phyloP scores from a whole-genome alignment of 805 yeast species.

The Metschnikowia vanudenii region DNA sequence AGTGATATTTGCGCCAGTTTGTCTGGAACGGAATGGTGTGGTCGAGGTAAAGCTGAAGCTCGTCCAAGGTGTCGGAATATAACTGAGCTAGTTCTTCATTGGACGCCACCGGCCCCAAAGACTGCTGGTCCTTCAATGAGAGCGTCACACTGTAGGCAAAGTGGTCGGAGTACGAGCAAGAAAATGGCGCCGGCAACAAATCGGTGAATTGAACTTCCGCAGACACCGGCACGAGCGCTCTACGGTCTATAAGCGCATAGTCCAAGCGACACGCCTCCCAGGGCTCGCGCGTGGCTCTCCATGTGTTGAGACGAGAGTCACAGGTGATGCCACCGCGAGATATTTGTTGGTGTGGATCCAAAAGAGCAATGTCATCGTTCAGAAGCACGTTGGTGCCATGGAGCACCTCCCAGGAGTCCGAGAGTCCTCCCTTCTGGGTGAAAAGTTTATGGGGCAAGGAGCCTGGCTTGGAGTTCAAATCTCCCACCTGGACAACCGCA shows the following conservation, averaged over 20 bases:
- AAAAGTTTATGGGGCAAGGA: constrained; percentile 77
- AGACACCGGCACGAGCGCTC: constrained; percentile 49
- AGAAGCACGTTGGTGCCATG: constrained; percentile 41
- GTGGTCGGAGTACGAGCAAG: constrained; percentile 83
- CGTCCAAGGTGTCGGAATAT: constrained; percentile 26
- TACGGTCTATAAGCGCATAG: constrained; percentile 75
- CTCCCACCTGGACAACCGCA: constrained; percentile 88
- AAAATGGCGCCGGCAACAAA: constrained; percentile 48
- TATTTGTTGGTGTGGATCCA: constrained; percentile 54
- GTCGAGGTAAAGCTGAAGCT: constrained; percentile 30
- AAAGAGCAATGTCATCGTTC: constrained; percentile 25
- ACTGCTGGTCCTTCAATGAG: constrained; percentile 14
- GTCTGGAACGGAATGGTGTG: constrained; percentile 57
- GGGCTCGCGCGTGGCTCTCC: constrained; percentile 58
- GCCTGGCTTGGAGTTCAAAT: constrained; percentile 85
- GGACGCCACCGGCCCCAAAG: constrained; percentile 1
- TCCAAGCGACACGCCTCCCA: constrained; percentile 86
- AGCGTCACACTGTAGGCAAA: constrained; percentile 65
- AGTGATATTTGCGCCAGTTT: constrained; percentile 64
- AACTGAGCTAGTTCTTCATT: constrained; percentile 28
- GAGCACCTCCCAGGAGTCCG: constrained; percentile 79
- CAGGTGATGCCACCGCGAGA: constrained; percentile 81
- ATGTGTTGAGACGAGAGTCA: constrained; percentile 82
- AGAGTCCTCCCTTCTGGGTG: constrained; percentile 62
- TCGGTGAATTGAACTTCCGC: constrained; percentile 79